phyloP scores from a whole-genome alignment of 768 basidiomycete genomes.

The Rhodosporidiobolus sp. region DNA sequence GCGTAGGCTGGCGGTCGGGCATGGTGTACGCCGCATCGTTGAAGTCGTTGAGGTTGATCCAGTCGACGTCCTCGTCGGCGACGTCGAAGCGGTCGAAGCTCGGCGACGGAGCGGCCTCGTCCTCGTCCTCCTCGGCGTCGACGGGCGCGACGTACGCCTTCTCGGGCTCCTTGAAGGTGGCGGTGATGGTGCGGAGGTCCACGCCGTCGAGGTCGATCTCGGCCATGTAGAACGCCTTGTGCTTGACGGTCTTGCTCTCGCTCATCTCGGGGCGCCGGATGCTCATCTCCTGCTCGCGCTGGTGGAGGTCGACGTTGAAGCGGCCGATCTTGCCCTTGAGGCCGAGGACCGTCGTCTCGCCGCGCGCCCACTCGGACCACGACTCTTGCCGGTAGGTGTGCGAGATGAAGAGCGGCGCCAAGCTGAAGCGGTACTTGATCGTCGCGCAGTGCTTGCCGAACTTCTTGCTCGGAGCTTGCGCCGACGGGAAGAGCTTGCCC shows the following conservation, averaged over 20 bases:
- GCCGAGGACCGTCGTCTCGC: constrained; percentile 74
- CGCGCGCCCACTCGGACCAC: constrained; percentile 73
- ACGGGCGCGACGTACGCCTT: constrained; percentile 59
- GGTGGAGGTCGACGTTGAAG: constrained; percentile 87
- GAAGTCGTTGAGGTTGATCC: constrained; percentile 80
- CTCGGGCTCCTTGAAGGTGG: constrained; percentile 68
- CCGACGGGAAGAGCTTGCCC: constrained; percentile 71
- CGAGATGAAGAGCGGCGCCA: constrained; percentile 75
- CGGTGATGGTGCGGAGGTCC: constrained; percentile 73
- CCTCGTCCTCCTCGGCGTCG: constrained; percentile 31
- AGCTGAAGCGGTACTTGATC: constrained; percentile 77
- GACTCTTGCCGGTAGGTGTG: constrained; percentile 83
- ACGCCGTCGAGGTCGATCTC: constrained; percentile 75
- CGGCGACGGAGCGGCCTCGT: constrained; percentile 9
- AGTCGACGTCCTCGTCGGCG: constrained; percentile 48
- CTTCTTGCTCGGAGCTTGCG: constrained; percentile 71
- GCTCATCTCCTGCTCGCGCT: constrained; percentile 75
- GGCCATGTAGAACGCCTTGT: constrained; percentile 83
- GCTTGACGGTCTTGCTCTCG: constrained; percentile 59
- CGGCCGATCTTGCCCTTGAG: constrained; percentile 77
- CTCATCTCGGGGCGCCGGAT: constrained; percentile 60
- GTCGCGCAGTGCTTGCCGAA: constrained; percentile 84
- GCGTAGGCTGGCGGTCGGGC: constrained; percentile 55
- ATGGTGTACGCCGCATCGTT: constrained; percentile 70
- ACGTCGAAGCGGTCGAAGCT: constrained; percentile 6